These are phyloP conservation scores for Pleomassaria siparia DNA, from an alignment of 2,329 filamentous ascomycete genomes.

Conservation along the genomic window DNA sequence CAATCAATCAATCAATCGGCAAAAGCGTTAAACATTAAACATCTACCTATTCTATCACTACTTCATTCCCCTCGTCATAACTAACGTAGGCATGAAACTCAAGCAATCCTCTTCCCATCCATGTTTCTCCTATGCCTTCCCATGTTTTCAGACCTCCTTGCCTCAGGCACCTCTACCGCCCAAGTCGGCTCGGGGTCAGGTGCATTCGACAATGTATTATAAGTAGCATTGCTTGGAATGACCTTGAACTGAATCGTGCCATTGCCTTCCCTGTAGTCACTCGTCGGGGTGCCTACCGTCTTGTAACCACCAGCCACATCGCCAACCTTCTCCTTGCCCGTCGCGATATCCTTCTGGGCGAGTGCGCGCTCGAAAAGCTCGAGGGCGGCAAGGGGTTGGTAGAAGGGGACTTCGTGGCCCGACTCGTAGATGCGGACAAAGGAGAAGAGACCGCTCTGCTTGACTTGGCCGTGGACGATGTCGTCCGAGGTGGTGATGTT, in stretches of 20 bases:
- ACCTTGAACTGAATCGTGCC: slow-evolving; percentile 50
- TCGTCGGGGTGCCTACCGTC: slow-evolving; percentile 39
- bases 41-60: neutral
- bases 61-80: neutral
- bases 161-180: slow-evolving; percentile 10
- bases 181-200: slow-evolving; percentile 43
- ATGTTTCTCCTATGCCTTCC: slow-evolving; percentile 20
- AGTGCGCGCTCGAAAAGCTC: slow-evolving; percentile 55
- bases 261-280: slow-evolving; percentile 48
- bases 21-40: neutral
- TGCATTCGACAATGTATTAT: slow-evolving; percentile 48
- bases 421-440: slow-evolving; percentile 55
- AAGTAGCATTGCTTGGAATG: slow-evolving; percentile 48
- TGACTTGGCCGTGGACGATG: slow-evolving; percentile 56
- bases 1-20: neutral
- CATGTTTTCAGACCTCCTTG: slow-evolving; percentile 18
- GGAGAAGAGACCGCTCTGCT: slow-evolving; percentile 54
- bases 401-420: slow-evolving; percentile 57
- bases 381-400: slow-evolving; percentile 54
- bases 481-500: slow-evolving; percentile 49
- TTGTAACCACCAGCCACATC: slow-evolving; percentile 26
- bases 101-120: slow-evolving; percentile 15
- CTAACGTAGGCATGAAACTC: neutral
- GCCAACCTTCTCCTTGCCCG: slow-evolving; percentile 40
- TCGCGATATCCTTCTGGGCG: slow-evolving; percentile 53